phyloP scores from a whole-genome alignment of 1,284 basidiomycete genomes.

The Pseudozyma hubeiensis region DNA sequence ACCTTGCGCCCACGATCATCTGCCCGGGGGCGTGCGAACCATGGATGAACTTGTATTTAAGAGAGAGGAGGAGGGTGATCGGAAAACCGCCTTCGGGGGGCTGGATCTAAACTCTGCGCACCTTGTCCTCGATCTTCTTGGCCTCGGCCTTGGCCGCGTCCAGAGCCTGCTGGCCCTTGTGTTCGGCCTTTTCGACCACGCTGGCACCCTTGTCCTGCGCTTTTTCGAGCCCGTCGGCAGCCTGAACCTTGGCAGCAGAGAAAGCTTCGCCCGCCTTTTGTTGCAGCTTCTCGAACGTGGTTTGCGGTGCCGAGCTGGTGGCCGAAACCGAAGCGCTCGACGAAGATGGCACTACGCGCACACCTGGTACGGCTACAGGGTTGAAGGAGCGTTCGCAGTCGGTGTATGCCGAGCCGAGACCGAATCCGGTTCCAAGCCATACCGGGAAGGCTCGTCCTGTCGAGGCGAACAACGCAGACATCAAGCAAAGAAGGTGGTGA shows the following conservation, averaged over 20 bases:
- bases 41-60: neutral
- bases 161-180: constrained; percentile 52
- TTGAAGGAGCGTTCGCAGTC: constrained; percentile 98
- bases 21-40: neutral
- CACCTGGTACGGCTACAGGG: constrained; percentile 89
- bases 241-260: constrained; percentile 54
- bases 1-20: too few relatives aligned
- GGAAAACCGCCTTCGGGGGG: neutral
- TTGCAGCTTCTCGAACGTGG: constrained; percentile 60
- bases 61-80: neutral
- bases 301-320: constrained; percentile 39
- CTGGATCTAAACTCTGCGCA: constrained; percentile 60
- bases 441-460: constrained; percentile 96
- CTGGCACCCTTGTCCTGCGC: constrained; percentile 43
- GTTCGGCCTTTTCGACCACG: constrained; percentile 39
- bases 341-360: constrained; percentile 76
- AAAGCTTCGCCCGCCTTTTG: constrained; percentile 64
- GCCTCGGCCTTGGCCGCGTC: constrained; percentile 56
- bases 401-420: constrained; percentile 83
- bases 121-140: constrained; percentile 56
- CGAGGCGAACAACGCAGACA: constrained; percentile 12
- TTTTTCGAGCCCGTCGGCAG: constrained; percentile 43
- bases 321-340: constrained; percentile 45
- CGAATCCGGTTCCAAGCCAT: constrained; percentile 90
- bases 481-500: constrained; percentile 27